A percentile compares a stretch with the other conserved stretches of the same genome.
phyloP scores from a whole-genome alignment of 495 filamentous ascomycete genomes.

The Penicillium longicatenatum region DNA sequence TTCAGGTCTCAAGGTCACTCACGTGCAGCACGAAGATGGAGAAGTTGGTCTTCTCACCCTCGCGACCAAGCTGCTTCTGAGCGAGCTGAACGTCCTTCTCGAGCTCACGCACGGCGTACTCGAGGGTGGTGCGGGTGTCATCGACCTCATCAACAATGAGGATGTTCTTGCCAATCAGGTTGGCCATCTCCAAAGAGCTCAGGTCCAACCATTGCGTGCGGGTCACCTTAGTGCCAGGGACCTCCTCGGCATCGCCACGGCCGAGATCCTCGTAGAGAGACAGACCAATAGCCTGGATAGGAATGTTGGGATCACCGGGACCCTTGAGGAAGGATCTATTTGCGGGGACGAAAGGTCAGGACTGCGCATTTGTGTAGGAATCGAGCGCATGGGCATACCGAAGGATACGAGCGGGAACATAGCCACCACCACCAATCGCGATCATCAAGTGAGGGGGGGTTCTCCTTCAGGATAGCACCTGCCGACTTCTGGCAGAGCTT shows the following conservation, averaged over 20 bases:
- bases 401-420: slow-evolving; percentile 95
- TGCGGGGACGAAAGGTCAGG: slow-evolving; percentile 4
- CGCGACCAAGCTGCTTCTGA: slow-evolving; percentile 66
- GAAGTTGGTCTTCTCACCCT: slow-evolving; percentile 78
- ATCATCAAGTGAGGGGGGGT: slow-evolving; percentile 94
- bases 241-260: slow-evolving; percentile 62
- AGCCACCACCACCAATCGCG: slow-evolving; percentile 96
- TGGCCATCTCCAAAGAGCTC: slow-evolving; percentile 82
- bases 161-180: slow-evolving; percentile 94
- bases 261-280: slow-evolving; percentile 91
- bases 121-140: slow-evolving; percentile 93
- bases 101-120: slow-evolving; percentile 94
- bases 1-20: slow-evolving; percentile 38
- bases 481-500: slow-evolving; percentile 91
- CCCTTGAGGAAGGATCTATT: slow-evolving; percentile 88
- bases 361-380: not conserved
- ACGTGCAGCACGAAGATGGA: slow-evolving; percentile 94
- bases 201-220: slow-evolving; percentile 98
- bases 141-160: slow-evolving; percentile 99
- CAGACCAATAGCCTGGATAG: slow-evolving; percentile 98
- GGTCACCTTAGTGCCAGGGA: slow-evolving; percentile 88
- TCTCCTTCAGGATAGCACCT: slow-evolving; percentile 73
- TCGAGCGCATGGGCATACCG: slow-evolving; percentile 49
- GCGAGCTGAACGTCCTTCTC: slow-evolving; percentile 93
- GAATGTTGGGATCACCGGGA: slow-evolving; percentile 87